Percentiles rank a stretch among this genome's conserved stretches.
Conservation (phyloP, 1,284 basidiomycete species). For the Ganoderma sp. region DNA sequence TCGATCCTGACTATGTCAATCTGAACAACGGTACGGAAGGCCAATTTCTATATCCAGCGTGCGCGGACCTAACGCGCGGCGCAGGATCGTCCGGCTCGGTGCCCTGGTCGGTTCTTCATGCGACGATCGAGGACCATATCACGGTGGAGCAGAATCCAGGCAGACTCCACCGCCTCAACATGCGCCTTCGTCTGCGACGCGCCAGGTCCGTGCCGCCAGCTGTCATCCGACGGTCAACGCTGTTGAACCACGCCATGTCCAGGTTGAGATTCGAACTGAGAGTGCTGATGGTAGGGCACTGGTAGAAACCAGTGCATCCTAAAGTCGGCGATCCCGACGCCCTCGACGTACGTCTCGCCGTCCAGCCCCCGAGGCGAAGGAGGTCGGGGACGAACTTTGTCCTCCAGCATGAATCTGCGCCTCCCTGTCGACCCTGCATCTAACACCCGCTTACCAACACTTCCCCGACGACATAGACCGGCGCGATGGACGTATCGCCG, state of each 20-base stretch:
- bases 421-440: neutral
- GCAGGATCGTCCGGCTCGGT: slow-evolving; percentile 74
- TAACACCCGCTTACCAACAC: neutral
- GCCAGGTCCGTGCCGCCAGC: neutral
- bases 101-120: slow-evolving; percentile 62
- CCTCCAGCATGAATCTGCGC: slow-evolving; percentile 63
- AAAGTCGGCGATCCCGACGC: slow-evolving; percentile 76
- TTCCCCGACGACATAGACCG: neutral
- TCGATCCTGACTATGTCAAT: slow-evolving; percentile 66
- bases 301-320: slow-evolving; percentile 81
- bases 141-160: slow-evolving; percentile 69
- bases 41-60: neutral
- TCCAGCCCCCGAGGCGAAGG: neutral
- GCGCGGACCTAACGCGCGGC: neutral
- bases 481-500: neutral
- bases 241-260: neutral
- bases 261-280: too few species aligned
- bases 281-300: too few species aligned
- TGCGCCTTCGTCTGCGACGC: slow-evolving; percentile 17
- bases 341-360: slow-evolving; percentile 58
- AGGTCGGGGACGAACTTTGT: slow-evolving; percentile 52
- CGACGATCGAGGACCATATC: slow-evolving; percentile 52
- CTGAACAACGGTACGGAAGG: slow-evolving; percentile 61
- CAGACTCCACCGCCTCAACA: slow-evolving; percentile 58
- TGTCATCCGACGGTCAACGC: too few species aligned